phyloP scores from a whole-genome alignment of 1,284 basidiomycete species.

The Phellopilus nigrolimitatus region DNA sequence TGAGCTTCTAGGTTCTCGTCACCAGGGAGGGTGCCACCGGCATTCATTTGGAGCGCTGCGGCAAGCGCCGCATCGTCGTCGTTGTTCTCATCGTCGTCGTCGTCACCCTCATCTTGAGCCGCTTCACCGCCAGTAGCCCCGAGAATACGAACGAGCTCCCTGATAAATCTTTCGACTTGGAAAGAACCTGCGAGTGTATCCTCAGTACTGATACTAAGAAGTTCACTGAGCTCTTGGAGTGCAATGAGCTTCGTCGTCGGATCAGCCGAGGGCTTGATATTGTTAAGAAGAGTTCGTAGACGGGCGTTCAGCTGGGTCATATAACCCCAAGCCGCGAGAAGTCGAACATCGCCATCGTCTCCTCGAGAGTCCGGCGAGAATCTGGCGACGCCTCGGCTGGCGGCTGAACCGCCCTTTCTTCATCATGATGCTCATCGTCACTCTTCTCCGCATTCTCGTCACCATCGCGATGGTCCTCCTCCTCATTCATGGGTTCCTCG shows the following conservation, averaged over 20 bases:
- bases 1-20: conserved; percentile 89
- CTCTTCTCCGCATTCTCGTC: conserved; percentile 33
- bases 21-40: conserved; percentile 61
- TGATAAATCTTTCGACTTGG: conserved; percentile 88
- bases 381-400: conserved; percentile 35
- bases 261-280: conserved; percentile 81
- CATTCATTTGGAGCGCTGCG: conserved; percentile 74
- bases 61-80: conserved; percentile 85
- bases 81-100: conserved; percentile 56
- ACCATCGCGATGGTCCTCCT: conserved; percentile 26
- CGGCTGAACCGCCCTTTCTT: conserved; percentile 31
- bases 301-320: conserved; percentile 85
- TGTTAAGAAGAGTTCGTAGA: conserved; percentile 85
- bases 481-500: conserved; percentile 30
- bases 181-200: conserved; percentile 95
- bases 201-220: conserved; percentile 95
- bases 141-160: conserved; percentile 89
- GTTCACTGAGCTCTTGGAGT: conserved; percentile 90
- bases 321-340: conserved; percentile 85
- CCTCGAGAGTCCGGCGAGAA: conserved; percentile 21
- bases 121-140: conserved; percentile 71
- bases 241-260: conserved; percentile 82
- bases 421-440: conserved; percentile 36
- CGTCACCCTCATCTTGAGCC: conserved; percentile 39
- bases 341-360: conserved; percentile 76